A percentile compares a stretch with the other conserved stretches of the same genome.
These are phyloP conservation scores for Asterionellopsis glacialis DNA, from an alignment of 108 stramenopile genomes.

Conservation along the genomic window DNA sequence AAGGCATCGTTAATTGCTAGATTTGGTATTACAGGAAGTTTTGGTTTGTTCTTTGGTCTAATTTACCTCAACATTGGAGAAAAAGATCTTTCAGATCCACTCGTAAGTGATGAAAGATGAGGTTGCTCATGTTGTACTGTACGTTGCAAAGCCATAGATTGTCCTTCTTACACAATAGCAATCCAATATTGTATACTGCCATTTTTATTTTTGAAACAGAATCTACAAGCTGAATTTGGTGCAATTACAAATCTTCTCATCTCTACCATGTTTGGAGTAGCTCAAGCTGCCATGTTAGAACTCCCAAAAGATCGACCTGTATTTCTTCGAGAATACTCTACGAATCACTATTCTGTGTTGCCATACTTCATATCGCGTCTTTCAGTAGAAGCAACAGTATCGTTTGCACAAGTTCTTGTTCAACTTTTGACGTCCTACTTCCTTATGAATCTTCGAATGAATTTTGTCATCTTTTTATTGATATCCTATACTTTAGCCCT, in stretches of 20 bases:
- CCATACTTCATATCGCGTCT: conserved; percentile 39
- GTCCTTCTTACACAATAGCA: too few species aligned
- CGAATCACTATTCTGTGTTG: conserved; percentile 46
- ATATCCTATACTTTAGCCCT: conserved; percentile 38
- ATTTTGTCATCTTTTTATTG: conserved; percentile 32
- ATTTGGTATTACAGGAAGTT: conserved; percentile 31
- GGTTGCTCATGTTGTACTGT: too few species aligned
- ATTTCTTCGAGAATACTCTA: conserved; percentile 47
- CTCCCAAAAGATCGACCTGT: conserved; percentile 26
- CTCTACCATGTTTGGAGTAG: conserved; percentile 46
- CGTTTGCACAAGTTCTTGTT: conserved; percentile 11
- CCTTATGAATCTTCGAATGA: conserved; percentile 33
- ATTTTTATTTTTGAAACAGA: not conserved
- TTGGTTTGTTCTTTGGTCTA: conserved; percentile 36
- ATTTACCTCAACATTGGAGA: conserved; percentile 36
- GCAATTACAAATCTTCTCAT: conserved; percentile 42
- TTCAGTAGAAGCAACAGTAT: conserved; percentile 11
- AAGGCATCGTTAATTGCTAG: conserved; percentile 29
- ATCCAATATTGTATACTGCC: too few species aligned
- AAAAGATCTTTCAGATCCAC: too few species aligned
- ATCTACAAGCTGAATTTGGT: conserved; percentile 39
- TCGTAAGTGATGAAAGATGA: too few species aligned
- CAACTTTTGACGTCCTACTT: conserved; percentile 25
- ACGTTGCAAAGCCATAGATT: too few species aligned
- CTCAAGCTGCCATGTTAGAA: conserved; percentile 38